Evolutionary conservation across 768 basidiomycete genomes (phyloP), one percentile per base, ranked within the genome.

Genomic region (Tricholoma matsutake): DNA sequence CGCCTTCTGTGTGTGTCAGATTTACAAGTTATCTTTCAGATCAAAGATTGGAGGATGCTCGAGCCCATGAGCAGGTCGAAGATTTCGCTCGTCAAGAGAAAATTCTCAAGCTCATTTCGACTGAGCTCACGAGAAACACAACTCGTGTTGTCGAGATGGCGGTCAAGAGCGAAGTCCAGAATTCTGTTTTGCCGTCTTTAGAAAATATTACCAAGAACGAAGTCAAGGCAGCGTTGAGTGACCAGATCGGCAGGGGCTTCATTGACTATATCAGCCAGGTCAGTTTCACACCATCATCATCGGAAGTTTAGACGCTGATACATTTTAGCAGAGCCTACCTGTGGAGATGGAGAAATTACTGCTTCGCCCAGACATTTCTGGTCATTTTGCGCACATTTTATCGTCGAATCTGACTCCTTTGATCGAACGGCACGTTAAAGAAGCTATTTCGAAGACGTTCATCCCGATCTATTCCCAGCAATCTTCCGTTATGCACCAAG

Each of bases 141-240:
- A 92, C 91, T 9, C 84, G 91, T 11, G 90, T 94, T 53, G 93
- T 95, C 47, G 93, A 95, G 76, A 83, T 89, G 81, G 93, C 92
- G 13, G 89, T 94, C 68, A 93, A 92, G 77, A 80, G 77, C 56
- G 92, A 94, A 70, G 88, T 94, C 14, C 91, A 91, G 70, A 88
- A 81, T 67, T 92, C 91, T 0, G 90, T 95, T 11, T 78, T 94
- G 18, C 93, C 93, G 4, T 84, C 91, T 7, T 78, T 95, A 34
- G 91, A 93, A 71, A 86, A 77, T 57, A 91, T 94, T 70, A 94
- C 91, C 8, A 89, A 86, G 74, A 85, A 75, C 54, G 92, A 94
- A 73, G 89, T 96, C 58, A 88, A 87, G 72, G 75, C 83, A 4
- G 91, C 89, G 10, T 78, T 94, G 63, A 89, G 87, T 65, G 87